A percentile compares a stretch with the other conserved stretches of the same genome.
Evolutionary conservation across 2,329 filamentous ascomycete genomes (phyloP).

Genomic region (Trichophyton mentagrophytes): DNA sequence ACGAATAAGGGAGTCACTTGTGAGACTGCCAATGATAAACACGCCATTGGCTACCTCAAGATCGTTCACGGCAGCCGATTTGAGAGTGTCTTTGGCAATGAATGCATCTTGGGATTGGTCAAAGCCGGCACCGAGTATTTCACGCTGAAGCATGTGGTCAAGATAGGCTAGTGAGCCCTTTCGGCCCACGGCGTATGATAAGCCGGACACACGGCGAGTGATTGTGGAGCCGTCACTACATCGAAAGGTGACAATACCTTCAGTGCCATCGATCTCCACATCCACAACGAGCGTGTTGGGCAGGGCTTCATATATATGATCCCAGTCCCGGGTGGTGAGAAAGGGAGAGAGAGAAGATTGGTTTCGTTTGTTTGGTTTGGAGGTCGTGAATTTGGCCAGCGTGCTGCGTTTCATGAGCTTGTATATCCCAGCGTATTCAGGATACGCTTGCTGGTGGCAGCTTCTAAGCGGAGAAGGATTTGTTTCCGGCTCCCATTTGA

Average conservation of each 20-base stretch:
- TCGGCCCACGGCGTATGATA: conserved; percentile 45
- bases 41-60: conserved; percentile 42
- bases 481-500: conserved; percentile 45
- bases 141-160: conserved; percentile 32
- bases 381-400: conserved; percentile 14
- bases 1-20: conserved; percentile 47
- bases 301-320: conserved; percentile 41
- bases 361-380: conserved; percentile 14
- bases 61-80: conserved; percentile 39
- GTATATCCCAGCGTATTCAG: conserved; percentile 49
- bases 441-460: conserved; percentile 49
- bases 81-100: conserved; percentile 42
- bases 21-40: conserved; percentile 47
- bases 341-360: conserved; percentile 33
- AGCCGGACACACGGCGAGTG: conserved; percentile 35
- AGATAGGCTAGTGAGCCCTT: conserved; percentile 44
- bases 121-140: conserved; percentile 30
- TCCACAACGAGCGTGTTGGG: conserved; percentile 40
- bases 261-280: conserved; percentile 22
- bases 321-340: conserved; percentile 39
- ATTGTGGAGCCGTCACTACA: conserved; percentile 32
- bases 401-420: conserved; percentile 46
- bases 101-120: conserved; percentile 17
- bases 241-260: conserved; percentile 33
- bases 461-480: conserved; percentile 45